Evolutionary conservation across 2,329 filamentous ascomycete species (phyloP).

Genomic region (Epichloe amarillans): DNA sequence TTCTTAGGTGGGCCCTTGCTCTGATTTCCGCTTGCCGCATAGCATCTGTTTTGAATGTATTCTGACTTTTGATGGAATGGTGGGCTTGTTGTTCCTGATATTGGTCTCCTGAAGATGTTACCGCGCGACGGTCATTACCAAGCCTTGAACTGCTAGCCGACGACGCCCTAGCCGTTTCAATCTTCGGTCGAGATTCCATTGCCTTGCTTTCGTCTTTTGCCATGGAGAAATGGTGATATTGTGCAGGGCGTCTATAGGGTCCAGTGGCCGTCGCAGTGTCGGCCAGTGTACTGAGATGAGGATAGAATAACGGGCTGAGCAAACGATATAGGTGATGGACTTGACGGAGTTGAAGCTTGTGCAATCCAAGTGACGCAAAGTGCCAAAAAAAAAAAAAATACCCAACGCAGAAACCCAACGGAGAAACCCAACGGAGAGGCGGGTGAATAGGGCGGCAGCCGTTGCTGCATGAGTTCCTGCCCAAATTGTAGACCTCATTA

Average conservation of each 20-base stretch:
- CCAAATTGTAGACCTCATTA: neutral
- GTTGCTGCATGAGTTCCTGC: neutral
- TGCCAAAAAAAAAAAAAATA: neutral
- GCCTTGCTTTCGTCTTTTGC: neutral
- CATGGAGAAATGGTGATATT: neutral
- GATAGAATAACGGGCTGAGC: neutral
- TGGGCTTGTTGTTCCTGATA: neutral
- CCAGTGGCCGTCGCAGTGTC: too few relatives aligned
- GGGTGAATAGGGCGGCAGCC: neutral
- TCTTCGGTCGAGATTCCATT: neutral
- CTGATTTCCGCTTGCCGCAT: slow-evolving; percentile 2
- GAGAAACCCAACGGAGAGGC: neutral
- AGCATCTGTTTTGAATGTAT: neutral
- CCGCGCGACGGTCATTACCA: neutral
- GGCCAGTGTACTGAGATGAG: neutral
- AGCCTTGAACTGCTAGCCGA: neutral
- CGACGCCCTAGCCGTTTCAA: neutral
- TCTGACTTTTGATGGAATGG: neutral
- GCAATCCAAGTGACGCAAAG: neutral
- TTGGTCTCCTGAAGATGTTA: neutral
- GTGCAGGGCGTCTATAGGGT: neutral
- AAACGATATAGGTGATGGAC: neutral
- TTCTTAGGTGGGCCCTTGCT: slow-evolving; percentile 3
- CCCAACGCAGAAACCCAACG: neutral
- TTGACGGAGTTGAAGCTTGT: neutral